phyloP scores from a whole-genome alignment of 257 asterid species.

The Nicotiana tomentosiformis region DNA sequence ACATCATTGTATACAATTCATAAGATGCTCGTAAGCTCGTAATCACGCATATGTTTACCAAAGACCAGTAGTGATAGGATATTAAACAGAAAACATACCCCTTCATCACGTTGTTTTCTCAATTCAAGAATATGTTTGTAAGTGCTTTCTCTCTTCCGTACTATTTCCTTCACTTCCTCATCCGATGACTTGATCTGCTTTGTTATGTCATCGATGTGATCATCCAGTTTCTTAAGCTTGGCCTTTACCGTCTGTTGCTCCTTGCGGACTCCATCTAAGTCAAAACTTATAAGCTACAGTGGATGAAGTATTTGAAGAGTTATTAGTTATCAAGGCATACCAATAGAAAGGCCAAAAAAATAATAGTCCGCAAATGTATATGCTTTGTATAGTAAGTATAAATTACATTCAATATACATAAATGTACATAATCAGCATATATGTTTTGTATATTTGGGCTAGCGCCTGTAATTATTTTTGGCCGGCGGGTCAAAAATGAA shows the following conservation, averaged over 20 bases:
- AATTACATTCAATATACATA: too few relatives aligned
- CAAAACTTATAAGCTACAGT: slow-evolving; percentile 60
- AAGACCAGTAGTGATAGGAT: background rate
- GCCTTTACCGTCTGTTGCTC: slow-evolving; percentile 50
- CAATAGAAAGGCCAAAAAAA: background rate
- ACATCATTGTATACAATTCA: background rate
- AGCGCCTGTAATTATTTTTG: too few relatives aligned
- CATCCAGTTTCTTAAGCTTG: slow-evolving; percentile 61
- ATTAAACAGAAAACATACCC: slow-evolving; percentile 34
- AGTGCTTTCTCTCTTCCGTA: slow-evolving; percentile 52
- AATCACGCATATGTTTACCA: background rate
- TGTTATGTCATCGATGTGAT: slow-evolving; percentile 41
- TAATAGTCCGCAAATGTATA: too few relatives aligned
- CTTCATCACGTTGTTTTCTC: slow-evolving; percentile 66
- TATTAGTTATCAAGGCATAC: background rate
- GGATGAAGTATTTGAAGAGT: background rate
- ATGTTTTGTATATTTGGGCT: too few relatives aligned
- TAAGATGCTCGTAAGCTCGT: background rate
- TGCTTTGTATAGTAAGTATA: too few relatives aligned
- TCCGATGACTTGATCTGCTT: slow-evolving; percentile 44
- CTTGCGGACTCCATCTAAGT: slow-evolving; percentile 72
- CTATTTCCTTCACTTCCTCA: slow-evolving; percentile 47
- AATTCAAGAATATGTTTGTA: slow-evolving; percentile 40
- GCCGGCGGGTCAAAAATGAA: too few relatives aligned
- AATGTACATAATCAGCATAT: too few relatives aligned